Evolutionary conservation across 208 protist genomes (phyloP).

Genomic region (Leishmania tropica): DNA sequence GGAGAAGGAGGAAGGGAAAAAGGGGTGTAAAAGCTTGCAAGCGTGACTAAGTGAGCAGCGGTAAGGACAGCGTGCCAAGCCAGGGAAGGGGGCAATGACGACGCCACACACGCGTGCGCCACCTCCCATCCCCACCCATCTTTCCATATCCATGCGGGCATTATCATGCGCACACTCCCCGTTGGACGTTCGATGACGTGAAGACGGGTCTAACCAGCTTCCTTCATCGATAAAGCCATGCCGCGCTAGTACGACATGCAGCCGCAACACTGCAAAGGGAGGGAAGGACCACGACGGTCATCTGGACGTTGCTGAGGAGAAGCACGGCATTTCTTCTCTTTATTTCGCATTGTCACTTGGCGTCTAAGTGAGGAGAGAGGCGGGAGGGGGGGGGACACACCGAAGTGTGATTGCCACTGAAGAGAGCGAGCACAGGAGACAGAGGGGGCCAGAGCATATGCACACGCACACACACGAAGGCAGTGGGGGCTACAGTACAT

Average conservation of each 20-base stretch:
- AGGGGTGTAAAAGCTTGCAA: neutral
- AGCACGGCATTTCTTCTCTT: neutral
- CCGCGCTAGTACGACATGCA: neutral
- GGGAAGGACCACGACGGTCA: neutral
- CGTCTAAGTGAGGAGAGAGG: no score
- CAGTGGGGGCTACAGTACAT: slow-evolving; percentile 8
- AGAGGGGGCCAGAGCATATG: neutral
- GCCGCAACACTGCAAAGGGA: neutral
- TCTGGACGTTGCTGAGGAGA: neutral
- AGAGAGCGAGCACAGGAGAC: neutral
- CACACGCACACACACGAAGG: neutral
- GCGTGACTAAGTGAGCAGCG: neutral
- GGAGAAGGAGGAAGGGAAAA: neutral
- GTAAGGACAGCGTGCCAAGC: neutral
- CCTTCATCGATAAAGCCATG: neutral
- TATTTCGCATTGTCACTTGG: neutral
- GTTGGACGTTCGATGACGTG: neutral
- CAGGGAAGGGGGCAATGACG: neutral
- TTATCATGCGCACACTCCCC: neutral
- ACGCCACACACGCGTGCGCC: neutral
- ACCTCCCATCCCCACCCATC: neutral
- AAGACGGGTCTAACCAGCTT: neutral
- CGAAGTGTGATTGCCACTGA: neutral
- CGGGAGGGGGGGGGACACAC: neutral
- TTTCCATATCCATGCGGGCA: neutral